Base-by-base conservation (phyloP, 2,329 filamentous ascomycete species). In the Microdochium trichocladiopsis region DNA sequence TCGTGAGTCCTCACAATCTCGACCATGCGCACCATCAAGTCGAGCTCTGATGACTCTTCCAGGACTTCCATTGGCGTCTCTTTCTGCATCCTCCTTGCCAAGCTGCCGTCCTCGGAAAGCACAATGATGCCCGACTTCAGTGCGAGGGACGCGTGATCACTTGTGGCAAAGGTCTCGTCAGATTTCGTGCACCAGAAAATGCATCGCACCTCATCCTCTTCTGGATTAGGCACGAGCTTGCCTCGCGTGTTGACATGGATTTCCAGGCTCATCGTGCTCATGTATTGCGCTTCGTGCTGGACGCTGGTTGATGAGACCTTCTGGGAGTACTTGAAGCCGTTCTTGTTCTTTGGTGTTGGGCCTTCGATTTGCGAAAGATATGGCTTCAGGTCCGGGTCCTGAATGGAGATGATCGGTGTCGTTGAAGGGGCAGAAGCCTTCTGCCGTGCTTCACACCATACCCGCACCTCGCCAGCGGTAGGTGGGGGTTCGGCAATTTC, bases 261-360 rank as follows among this genome's bases (percentile, higher is more conserved):
- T 65, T 99, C 94, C 6, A 99, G 70, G 58, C 91, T 95, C 89
- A 99, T 92, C 18, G 87, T 90, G 59, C 89, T 96, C 94, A 99
- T 97, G 66, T 96, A 95, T 60, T 94, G 88, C 2, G 83, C 84
- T 66, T 95, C 90, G 58, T 93, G 88, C 61, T 90, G 82, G 18
- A 95, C 84, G 58, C 84, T 90, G 0, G 86, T 88, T 1, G 85
- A 85, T 58, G 84, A 82, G 55, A 80, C 78, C 63, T 85, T 88
- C 59, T 92, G 90, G 0, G 87, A 90, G 66, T 88, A 95, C 64
- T 92, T 94, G 73, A 92, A 93, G 0, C 87, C 90, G 64, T 93
- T 78, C 55, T 82, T 86, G 61, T 90, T 88, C 64, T 80, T 87
- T 50, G 93, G 92, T 0, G 93, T 96, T 0, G 91, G 84, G 0